These are phyloP conservation scores for Peniophora sp. DNA, from an alignment of 1,284 basidiomycete genomes.

Conservation along the genomic window DNA sequence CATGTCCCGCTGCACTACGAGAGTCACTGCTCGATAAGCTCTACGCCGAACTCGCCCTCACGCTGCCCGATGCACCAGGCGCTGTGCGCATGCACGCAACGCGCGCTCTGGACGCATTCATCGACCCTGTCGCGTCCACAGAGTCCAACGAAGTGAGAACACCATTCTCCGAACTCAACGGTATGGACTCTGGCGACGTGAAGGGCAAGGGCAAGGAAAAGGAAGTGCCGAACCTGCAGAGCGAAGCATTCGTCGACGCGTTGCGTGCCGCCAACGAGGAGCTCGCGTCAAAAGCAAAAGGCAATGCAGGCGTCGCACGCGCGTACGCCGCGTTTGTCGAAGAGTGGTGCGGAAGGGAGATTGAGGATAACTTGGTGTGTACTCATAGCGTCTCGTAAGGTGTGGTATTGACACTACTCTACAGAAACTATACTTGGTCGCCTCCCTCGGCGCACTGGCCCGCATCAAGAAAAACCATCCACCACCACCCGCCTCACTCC, in stretches of 20 bases:
- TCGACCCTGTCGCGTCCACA: conserved; percentile 1
- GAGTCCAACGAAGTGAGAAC: not conserved
- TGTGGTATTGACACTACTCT: not conserved
- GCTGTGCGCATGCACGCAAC: conserved; percentile 47
- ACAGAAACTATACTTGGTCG: conserved; percentile 46
- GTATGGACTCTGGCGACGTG: not conserved
- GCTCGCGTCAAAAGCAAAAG: conserved; percentile 27
- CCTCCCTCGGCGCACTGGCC: conserved; percentile 35
- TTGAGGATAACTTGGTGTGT: conserved; percentile 52
- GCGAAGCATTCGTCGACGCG: conserved; percentile 45
- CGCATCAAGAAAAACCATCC: conserved; percentile 1
- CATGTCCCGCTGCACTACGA: conserved; percentile 40
- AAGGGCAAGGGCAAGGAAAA: not conserved
- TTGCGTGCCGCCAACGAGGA: conserved; percentile 53
- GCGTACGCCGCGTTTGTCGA: conserved; percentile 52
- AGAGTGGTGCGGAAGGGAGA: conserved; percentile 40
- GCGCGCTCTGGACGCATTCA: conserved; percentile 24
- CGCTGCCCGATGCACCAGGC: conserved; percentile 38
- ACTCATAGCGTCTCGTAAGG: not conserved
- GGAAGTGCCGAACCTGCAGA: conserved; percentile 24
- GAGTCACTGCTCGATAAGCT: conserved; percentile 45
- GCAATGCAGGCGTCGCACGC: conserved; percentile 14
- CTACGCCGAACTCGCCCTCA: conserved; percentile 36
- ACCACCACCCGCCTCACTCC: conserved; percentile 27
- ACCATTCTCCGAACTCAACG: too few species aligned